These are phyloP conservation scores for Rhinocladiella similis DNA, from an alignment of 2,329 filamentous ascomycete genomes.

Conservation along the genomic window DNA sequence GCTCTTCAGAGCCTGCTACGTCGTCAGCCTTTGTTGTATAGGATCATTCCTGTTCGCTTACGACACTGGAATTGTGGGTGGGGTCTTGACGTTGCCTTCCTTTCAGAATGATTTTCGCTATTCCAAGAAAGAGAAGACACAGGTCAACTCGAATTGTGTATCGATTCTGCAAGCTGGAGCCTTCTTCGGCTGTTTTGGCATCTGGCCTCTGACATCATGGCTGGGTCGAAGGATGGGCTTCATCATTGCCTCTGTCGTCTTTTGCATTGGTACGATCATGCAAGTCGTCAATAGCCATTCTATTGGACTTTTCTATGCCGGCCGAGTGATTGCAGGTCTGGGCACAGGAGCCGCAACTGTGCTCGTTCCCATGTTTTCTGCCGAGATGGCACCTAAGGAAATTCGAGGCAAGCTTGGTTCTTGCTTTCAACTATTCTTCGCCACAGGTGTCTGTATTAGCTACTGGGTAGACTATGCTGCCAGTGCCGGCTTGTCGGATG, in stretches of 20 bases:
- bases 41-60: slow-evolving; percentile 44
- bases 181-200: slow-evolving; percentile 52
- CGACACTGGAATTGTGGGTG: slow-evolving; percentile 47
- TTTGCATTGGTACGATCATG: slow-evolving; percentile 42
- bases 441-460: slow-evolving; percentile 51
- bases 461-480: slow-evolving; percentile 58
- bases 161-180: slow-evolving; percentile 55
- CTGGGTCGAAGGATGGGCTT: slow-evolving; percentile 49
- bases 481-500: slow-evolving; percentile 33
- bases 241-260: slow-evolving; percentile 45
- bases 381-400: slow-evolving; percentile 47
- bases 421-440: slow-evolving; percentile 56
- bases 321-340: slow-evolving; percentile 49
- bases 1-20: slow-evolving; percentile 37
- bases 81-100: slow-evolving; percentile 46
- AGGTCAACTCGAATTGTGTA: slow-evolving; percentile 49
- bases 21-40: slow-evolving; percentile 40
- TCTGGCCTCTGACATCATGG: slow-evolving; percentile 48
- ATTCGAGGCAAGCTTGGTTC: slow-evolving; percentile 48
- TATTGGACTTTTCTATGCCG: slow-evolving; percentile 47
- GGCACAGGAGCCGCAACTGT: slow-evolving; percentile 51
- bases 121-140: slow-evolving; percentile 39
- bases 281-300: slow-evolving; percentile 49
- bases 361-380: slow-evolving; percentile 45
- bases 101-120: slow-evolving; percentile 48